Conservation (phyloP, 1,284 basidiomycete species). For the Cutaneotrichosporon dermatis region DNA sequence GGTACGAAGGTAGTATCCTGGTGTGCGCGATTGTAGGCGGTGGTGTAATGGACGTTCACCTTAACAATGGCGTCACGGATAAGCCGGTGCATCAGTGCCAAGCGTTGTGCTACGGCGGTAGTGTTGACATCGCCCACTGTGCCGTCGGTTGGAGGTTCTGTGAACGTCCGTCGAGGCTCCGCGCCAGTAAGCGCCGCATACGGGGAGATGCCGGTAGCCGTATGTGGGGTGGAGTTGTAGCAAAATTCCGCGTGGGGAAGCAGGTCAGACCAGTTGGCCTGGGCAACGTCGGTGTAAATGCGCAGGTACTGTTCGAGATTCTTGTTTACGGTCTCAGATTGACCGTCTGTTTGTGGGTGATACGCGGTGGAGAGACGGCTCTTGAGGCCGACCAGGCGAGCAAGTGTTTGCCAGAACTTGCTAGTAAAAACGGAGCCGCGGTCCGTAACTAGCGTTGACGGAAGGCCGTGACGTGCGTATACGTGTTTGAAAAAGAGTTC, state of each 20-base stretch:
- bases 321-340: constrained; percentile 52
- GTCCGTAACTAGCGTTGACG: not conserved
- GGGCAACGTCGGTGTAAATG: constrained; percentile 41
- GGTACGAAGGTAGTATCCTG: constrained; percentile 34
- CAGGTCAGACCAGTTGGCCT: constrained; percentile 52
- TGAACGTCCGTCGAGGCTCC: constrained; percentile 32
- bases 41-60: constrained; percentile 1
- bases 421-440: not conserved
- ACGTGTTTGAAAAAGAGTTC: constrained; percentile 5
- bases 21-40: constrained; percentile 21
- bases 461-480: constrained; percentile 15
- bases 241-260: constrained; percentile 52
- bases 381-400: constrained; percentile 12
- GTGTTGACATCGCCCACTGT: not conserved
- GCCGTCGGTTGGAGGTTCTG: constrained; percentile 41
- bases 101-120: not conserved
- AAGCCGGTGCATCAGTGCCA: not conserved
- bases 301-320: constrained; percentile 49
- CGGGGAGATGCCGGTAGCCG: constrained; percentile 24
- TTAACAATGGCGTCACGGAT: not conserved
- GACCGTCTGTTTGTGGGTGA: constrained; percentile 53
- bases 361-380: constrained; percentile 36
- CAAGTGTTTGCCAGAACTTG: constrained; percentile 17
- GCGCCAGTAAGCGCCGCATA: constrained; percentile 2
- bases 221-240: constrained; percentile 50